Evolutionary conservation across 257 asterid species (phyloP).

Genomic region (Solanum appendiculatum): DNA sequence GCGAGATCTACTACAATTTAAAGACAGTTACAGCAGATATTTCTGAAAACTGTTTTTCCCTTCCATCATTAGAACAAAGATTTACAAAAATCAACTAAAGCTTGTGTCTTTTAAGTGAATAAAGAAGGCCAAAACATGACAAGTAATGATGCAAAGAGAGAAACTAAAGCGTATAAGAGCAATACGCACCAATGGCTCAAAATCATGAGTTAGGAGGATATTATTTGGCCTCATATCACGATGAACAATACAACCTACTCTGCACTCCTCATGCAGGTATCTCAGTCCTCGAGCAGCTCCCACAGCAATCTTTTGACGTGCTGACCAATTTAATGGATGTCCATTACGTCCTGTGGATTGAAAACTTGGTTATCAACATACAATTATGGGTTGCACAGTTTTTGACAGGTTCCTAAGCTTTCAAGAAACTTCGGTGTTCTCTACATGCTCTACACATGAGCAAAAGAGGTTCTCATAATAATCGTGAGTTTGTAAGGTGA

Average conservation of each 20-base stretch:
- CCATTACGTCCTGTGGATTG: conserved; percentile 29
- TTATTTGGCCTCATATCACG: conserved; percentile 90
- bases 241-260: conserved; percentile 91
- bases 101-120: not conserved
- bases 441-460: not conserved
- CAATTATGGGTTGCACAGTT: not conserved
- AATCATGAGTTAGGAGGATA: conserved; percentile 94
- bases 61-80: not conserved
- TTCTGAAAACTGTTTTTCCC: not conserved
- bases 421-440: not conserved
- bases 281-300: conserved; percentile 96
- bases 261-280: conserved; percentile 91
- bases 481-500: not conserved
- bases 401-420: not conserved
- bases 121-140: not conserved
- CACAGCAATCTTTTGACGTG: conserved; percentile 60
- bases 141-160: not conserved
- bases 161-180: not conserved
- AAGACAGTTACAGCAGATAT: not conserved
- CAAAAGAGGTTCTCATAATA: not conserved
- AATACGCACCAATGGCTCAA: conserved; percentile 70
- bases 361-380: not conserved
- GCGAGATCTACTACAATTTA: not conserved
- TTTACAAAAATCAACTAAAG: not conserved
- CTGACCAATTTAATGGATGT: conserved; percentile 53